Evolutionary conservation across 2,329 filamentous ascomycete genomes (phyloP), one percentile per base, ranked within the genome.

Genomic region (Fusarium sp.): DNA sequence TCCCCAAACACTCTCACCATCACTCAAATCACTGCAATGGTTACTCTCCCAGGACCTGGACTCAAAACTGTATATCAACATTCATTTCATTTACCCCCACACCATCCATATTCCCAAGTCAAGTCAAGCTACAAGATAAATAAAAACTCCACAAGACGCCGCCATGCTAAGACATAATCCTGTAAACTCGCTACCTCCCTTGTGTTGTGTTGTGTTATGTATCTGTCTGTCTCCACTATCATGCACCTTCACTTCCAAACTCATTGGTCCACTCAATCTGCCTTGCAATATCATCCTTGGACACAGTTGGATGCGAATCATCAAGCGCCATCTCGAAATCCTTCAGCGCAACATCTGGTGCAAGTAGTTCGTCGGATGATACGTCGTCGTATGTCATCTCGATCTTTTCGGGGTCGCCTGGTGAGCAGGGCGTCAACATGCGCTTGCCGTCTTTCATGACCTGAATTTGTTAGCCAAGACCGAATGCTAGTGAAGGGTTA

Each of bases 381-480:
- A 99, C 87, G 67, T 95, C 91, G 76, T 94, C 93, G 91, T 96
- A 98, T 4, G 91, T 93, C 94, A 98, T 98, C 82, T 99, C 96
- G 74, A 91, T 89, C 22, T 94, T 95, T 18, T 93, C 92, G 0
- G 87, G 83, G 75, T 98, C 95, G 42, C 96, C 96, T 1, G 96
- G 97, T 7, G 95, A 98, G 85, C 96, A 99, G 1, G 96, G 97
- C 1, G 94, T 98, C 66, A 94, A 81, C 81, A 91, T 93, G 65
- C 88, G 86, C 65, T 85, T 81, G 39, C 86, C 89, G 29, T 97
- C 92, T 63, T 91, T 87, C 75, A 87, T 88, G 36, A 97, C 90
- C 93, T 95, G 71, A 3, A 13, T 17, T 22, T 29, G 33, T 77
- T 54, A 71, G 62, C n/a, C 2, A 17, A 12, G 5, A 7, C 20